These are phyloP conservation scores for Pachysandra terminalis DNA, from an alignment of 164 flowering plant species.

Conservation along the genomic window DNA sequence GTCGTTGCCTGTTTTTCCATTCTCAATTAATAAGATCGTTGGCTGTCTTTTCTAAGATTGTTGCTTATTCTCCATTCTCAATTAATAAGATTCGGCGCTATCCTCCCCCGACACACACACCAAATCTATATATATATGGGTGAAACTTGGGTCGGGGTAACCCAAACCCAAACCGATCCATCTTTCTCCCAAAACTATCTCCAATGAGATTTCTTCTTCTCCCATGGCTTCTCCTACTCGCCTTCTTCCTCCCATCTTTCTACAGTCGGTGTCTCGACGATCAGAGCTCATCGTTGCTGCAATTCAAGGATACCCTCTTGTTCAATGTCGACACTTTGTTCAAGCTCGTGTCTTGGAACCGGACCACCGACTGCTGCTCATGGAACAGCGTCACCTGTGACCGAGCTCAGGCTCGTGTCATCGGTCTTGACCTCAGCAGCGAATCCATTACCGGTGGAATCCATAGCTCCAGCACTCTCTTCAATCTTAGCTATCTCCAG, in stretches of 20 bases:
- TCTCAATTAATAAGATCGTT: no score
- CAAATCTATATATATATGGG: no score
- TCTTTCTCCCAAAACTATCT: conserved; percentile 5
- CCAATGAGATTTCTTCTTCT: conserved; percentile 24
- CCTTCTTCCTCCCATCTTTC: conserved; percentile 3
- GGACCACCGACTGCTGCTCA: conserved; percentile 26
- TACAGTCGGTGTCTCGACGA: conserved; percentile 27
- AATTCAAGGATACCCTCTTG: conserved; percentile 23
- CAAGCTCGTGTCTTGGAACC: conserved; percentile 31
- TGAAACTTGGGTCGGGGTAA: no score
- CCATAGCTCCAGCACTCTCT: conserved; percentile 27
- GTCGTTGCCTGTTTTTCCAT: no score
- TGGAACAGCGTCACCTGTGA: conserved; percentile 43
- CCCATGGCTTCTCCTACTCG: conserved; percentile 17
- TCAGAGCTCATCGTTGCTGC: conserved; percentile 26
- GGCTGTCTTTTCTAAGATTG: no score
- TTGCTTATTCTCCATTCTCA: no score
- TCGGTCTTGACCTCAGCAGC: conserved; percentile 25
- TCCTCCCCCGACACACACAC: no score
- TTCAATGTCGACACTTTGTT: neutral
- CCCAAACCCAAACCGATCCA: no score
- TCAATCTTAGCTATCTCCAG: conserved; percentile 27
- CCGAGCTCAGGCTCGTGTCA: conserved; percentile 22
- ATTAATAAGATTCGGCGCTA: no score
- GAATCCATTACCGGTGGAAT: conserved; percentile 23